These are phyloP conservation scores for Aspergillus sclerotiicarbonarius DNA, from an alignment of 495 filamentous ascomycete species.

Conservation along the genomic window DNA sequence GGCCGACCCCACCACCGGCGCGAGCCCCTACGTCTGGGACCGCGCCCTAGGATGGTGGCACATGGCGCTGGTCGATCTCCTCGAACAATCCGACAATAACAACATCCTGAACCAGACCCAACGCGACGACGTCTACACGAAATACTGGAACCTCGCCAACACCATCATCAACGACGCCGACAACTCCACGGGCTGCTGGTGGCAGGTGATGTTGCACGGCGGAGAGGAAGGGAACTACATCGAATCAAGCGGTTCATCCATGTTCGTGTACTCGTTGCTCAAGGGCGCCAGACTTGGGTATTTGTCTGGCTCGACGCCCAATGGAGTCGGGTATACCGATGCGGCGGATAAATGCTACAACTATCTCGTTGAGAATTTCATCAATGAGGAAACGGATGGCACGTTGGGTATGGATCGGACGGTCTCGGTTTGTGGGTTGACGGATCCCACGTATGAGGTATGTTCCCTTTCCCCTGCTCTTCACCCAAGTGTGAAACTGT, in stretches of 20 bases:
- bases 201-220: slow-evolving; percentile 54
- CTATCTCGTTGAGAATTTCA: slow-evolving; percentile 41
- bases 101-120: slow-evolving; percentile 22
- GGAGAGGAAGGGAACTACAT: slow-evolving; percentile 56
- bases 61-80: slow-evolving; percentile 55
- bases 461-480: slow-evolving; percentile 16
- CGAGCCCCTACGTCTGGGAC: slow-evolving; percentile 55
- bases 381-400: slow-evolving; percentile 35
- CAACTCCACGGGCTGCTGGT: slow-evolving; percentile 52
- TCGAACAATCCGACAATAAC: slow-evolving; percentile 44
- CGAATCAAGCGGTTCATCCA: slow-evolving; percentile 57
- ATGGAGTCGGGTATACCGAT: not conserved
- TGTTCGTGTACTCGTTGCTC: slow-evolving; percentile 57
- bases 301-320: slow-evolving; percentile 14
- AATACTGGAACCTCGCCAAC: slow-evolving; percentile 40
- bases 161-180: slow-evolving; percentile 47
- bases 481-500: not conserved
- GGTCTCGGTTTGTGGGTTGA: slow-evolving; percentile 54
- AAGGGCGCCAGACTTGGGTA: slow-evolving; percentile 51
- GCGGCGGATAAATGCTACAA: slow-evolving; percentile 36
- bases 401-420: slow-evolving; percentile 53
- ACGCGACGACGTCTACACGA: slow-evolving; percentile 29
- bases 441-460: slow-evolving; percentile 48
- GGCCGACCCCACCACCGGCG: slow-evolving; percentile 56
- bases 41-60: slow-evolving; percentile 60